Conservation (phyloP, 495 filamentous ascomycete genomes). For the Annulohypoxylon maeteangense region DNA sequence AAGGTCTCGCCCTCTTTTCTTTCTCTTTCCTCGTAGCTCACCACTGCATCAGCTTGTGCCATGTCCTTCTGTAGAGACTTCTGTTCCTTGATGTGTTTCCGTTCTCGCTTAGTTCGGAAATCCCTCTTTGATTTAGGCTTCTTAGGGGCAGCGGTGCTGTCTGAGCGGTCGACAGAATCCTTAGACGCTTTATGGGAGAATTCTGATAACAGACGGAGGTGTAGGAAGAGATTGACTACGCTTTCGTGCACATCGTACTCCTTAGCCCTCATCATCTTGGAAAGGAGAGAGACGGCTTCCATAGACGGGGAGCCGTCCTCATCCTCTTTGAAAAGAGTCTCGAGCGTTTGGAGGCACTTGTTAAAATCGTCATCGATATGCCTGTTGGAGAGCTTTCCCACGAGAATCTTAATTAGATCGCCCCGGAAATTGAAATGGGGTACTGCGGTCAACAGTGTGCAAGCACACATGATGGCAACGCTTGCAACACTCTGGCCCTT, state of each 20-base stretch:
- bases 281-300: slow-evolving; percentile 84
- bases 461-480: slow-evolving; percentile 86
- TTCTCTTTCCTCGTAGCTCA: slow-evolving; percentile 91
- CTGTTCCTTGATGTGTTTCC: slow-evolving; percentile 78
- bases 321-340: slow-evolving; percentile 84
- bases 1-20: slow-evolving; percentile 92
- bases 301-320: slow-evolving; percentile 88
- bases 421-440: slow-evolving; percentile 96
- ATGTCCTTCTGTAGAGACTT: slow-evolving; percentile 93
- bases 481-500: slow-evolving; percentile 61
- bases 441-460: slow-evolving; percentile 77
- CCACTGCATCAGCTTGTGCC: slow-evolving; percentile 87
- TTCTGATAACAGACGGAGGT: slow-evolving; percentile 87
- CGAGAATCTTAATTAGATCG: slow-evolving; percentile 86
- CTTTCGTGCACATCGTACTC: slow-evolving; percentile 84
- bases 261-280: slow-evolving; percentile 92
- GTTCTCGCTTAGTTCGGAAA: slow-evolving; percentile 60
- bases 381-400: slow-evolving; percentile 74
- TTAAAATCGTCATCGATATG: slow-evolving; percentile 75
- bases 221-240: slow-evolving; percentile 89
- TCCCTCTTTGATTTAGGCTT: slow-evolving; percentile 75
- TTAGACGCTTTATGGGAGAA: slow-evolving; percentile 83
- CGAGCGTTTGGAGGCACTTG: slow-evolving; percentile 82
- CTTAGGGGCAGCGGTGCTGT: slow-evolving; percentile 59
- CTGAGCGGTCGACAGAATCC: slow-evolving; percentile 71